phyloP scores from a whole-genome alignment of 2,329 filamentous ascomycete genomes.

The Coniochaeta sp. region DNA sequence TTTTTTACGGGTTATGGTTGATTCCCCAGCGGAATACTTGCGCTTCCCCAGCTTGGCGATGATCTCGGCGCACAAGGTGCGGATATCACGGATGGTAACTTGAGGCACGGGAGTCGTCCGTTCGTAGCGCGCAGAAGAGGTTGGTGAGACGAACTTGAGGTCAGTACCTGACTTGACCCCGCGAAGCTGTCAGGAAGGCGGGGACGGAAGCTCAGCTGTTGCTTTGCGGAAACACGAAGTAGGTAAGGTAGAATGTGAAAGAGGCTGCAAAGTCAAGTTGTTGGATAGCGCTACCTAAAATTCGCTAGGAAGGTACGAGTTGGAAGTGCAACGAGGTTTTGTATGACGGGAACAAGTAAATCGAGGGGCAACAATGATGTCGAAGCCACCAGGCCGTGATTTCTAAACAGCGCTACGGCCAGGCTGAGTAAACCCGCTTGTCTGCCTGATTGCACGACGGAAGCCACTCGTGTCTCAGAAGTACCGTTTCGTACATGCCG shows the following conservation, averaged over 20 bases:
- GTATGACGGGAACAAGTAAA: not conserved
- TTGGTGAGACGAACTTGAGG: not conserved
- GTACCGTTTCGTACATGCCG: not conserved
- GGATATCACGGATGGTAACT: not conserved
- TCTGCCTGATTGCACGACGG: not conserved
- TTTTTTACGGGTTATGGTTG: conserved; percentile 48
- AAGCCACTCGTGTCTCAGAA: not conserved
- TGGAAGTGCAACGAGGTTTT: not conserved
- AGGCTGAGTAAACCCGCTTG: not conserved
- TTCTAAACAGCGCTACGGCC: conserved; percentile 4
- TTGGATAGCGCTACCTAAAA: not conserved
- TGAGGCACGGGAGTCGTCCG: not conserved
- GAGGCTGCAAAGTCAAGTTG: not conserved
- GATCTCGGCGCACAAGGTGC: not conserved
- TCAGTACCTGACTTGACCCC: conserved; percentile 3
- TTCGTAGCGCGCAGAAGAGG: not conserved
- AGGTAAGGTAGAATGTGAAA: conserved; percentile 1
- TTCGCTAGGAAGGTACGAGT: not conserved
- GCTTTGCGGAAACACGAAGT: not conserved
- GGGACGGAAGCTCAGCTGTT: conserved; percentile 2
- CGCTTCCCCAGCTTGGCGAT: conserved; percentile 57
- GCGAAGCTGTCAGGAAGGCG: not conserved
- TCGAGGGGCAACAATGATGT: conserved; percentile 1
- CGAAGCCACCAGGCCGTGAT: conserved; percentile 3
- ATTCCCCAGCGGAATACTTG: conserved; percentile 56